Evolutionary conservation across 225 moss, liverwort and hornwort genomes (phyloP).

Genomic region (Neckera pumila): DNA sequence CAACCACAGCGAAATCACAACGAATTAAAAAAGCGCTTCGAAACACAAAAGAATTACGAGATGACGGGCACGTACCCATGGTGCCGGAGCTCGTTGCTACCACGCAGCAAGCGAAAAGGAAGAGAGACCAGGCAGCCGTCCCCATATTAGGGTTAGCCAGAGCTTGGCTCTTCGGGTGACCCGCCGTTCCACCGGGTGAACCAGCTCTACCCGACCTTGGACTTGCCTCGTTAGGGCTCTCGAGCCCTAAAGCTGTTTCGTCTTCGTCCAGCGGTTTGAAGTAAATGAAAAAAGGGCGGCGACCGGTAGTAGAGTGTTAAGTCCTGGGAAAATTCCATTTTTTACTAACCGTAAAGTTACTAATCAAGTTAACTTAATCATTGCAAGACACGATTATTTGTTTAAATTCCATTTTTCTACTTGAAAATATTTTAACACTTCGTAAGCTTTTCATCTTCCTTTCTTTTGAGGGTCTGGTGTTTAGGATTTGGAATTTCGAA

Average conservation of each 20-base stretch:
- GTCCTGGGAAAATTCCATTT: background rate
- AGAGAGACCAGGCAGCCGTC: background rate
- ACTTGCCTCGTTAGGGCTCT: background rate
- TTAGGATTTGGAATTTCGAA: background rate
- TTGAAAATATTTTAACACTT: background rate
- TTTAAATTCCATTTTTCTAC: background rate
- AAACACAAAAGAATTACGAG: background rate
- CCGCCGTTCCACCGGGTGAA: background rate
- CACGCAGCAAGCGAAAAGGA: constrained; percentile 22
- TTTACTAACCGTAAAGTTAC: background rate
- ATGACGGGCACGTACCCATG: constrained; percentile 13
- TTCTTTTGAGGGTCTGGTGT: background rate
- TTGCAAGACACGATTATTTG: no score
- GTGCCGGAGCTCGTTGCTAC: constrained; percentile 1
- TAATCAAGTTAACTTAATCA: no score
- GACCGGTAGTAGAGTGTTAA: background rate
- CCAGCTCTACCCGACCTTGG: background rate
- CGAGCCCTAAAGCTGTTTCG: background rate
- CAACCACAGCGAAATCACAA: no score
- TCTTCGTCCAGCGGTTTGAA: constrained; percentile 2
- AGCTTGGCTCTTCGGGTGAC: background rate
- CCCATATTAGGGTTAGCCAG: constrained; percentile 18
- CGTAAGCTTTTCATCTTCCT: background rate
- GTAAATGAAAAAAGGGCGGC: background rate
- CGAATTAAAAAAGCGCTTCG: background rate